Percentiles rank a stretch among this genome's conserved stretches.
These are phyloP conservation scores for Eustoma russellianum DNA, from an alignment of 257 asterid species.

Conservation along the genomic window DNA sequence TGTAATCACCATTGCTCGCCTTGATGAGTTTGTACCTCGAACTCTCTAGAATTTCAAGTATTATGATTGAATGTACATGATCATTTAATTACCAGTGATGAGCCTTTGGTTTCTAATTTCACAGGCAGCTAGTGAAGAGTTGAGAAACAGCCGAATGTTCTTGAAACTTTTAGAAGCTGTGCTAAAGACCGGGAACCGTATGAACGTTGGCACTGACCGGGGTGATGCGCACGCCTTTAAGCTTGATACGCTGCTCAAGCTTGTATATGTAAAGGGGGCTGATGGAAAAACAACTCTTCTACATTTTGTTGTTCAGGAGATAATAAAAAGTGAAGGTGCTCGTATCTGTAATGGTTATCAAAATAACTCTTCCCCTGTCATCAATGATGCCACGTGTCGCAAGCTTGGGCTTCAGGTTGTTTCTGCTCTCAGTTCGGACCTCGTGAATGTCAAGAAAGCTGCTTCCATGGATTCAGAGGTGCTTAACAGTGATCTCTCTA, in stretches of 20 bases:
- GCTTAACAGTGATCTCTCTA: constrained; percentile 54
- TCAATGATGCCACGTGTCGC: constrained; percentile 49
- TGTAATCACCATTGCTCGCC: too few relatives aligned
- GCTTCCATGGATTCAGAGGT: constrained; percentile 36
- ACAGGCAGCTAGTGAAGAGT: constrained; percentile 90
- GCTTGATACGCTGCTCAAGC: constrained; percentile 95
- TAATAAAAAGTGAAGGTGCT: constrained; percentile 74
- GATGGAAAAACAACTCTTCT: constrained; percentile 94
- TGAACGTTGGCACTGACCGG: constrained; percentile 93
- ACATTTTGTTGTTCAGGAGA: constrained; percentile 95
- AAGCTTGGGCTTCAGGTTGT: constrained; percentile 26
- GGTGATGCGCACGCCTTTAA: constrained; percentile 98
- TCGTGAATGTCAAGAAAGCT: constrained; percentile 18
- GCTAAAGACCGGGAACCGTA: constrained; percentile 83
- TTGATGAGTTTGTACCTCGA: too few relatives aligned
- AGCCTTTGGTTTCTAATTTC: constrained; percentile 3
- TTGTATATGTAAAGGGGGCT: constrained; percentile 84
- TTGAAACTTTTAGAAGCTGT: constrained; percentile 95
- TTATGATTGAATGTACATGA: too few relatives aligned
- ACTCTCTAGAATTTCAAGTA: too few relatives aligned
- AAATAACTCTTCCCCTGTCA: constrained; percentile 27
- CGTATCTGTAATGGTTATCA: constrained; percentile 43
- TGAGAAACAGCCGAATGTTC: constrained; percentile 79
- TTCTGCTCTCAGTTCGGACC: constrained; percentile 17
- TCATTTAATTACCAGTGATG: not conserved